These are phyloP conservation scores for Borovskyia barvae DNA, from an alignment of 208 protist genomes.

Conservation along the genomic window DNA sequence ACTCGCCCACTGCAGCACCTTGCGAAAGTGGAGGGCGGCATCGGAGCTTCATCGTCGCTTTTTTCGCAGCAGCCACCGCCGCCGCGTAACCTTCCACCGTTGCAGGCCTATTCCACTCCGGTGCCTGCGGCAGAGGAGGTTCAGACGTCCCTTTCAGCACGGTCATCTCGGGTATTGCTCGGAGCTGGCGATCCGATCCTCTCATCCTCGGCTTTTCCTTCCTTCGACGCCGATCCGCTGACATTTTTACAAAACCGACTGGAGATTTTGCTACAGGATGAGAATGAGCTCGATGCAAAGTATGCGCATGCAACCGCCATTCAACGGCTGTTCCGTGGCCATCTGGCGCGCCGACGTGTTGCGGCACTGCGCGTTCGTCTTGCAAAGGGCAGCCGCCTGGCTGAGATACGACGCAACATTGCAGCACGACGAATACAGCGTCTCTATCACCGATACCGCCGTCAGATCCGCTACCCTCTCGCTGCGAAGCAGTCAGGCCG, in stretches of 20 bases:
- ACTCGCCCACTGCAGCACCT: too few species aligned
- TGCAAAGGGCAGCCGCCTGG: constrained; percentile 20
- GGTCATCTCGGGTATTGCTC: too few species aligned
- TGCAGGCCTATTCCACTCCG: constrained; percentile 3
- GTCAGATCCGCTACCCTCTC: constrained; percentile 17
- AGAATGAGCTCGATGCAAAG: constrained; percentile 77
- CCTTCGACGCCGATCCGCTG: constrained; percentile 34
- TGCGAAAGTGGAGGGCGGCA: too few species aligned
- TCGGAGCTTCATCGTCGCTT: too few species aligned
- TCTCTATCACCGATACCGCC: constrained; percentile 34
- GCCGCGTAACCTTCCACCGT: constrained; percentile 21
- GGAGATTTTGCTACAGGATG: constrained; percentile 74
- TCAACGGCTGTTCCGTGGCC: constrained; percentile 63
- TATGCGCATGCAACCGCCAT: constrained; percentile 54
- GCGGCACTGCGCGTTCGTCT: constrained; percentile 22
- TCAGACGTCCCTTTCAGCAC: too few species aligned
- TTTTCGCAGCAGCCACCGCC: not conserved
- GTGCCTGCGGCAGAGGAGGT: not conserved
- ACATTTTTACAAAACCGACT: constrained; percentile 62
- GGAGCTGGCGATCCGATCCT: not conserved
- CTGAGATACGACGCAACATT: constrained; percentile 38
- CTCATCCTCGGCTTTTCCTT: not conserved
- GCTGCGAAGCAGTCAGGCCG: not conserved
- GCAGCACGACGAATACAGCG: constrained; percentile 60
- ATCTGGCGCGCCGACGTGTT: constrained; percentile 37